A percentile compares a stretch with the other conserved stretches of the same genome.
Conservation (phyloP, 2,329 filamentous ascomycete species). For the Raffaelea albimanens region DNA sequence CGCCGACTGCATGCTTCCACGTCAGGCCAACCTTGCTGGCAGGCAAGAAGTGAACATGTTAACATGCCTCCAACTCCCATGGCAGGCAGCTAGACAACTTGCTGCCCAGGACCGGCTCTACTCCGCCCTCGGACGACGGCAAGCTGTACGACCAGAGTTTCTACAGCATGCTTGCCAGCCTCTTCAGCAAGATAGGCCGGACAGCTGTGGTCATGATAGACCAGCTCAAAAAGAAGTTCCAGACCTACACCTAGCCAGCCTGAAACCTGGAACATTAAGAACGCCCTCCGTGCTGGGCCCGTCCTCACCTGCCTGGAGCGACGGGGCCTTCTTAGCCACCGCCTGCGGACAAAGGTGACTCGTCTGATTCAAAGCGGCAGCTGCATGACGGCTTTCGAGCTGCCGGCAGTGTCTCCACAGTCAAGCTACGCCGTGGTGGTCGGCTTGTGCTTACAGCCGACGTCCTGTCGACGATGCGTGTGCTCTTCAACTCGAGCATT, state of each 20-base stretch:
- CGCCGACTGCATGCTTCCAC: too few species aligned
- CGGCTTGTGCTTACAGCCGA: conserved; percentile 54
- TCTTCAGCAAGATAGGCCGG: conserved; percentile 32
- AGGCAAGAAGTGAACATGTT: too few species aligned
- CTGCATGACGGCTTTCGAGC: conserved; percentile 50
- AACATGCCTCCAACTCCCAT: too few species aligned
- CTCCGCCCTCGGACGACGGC: conserved; percentile 54
- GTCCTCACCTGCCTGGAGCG: conserved; percentile 51
- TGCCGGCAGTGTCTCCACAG: conserved; percentile 18
- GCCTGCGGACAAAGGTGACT: conserved; percentile 49
- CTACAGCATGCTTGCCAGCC: conserved; percentile 51
- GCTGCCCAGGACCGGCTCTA: conserved; percentile 63
- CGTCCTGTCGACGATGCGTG: conserved; percentile 29
- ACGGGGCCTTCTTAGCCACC: conserved; percentile 50
- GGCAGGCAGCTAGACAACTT: too few species aligned
- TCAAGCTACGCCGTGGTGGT: conserved; percentile 27
- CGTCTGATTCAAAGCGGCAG: conserved; percentile 49
- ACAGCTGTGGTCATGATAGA: conserved; percentile 44
- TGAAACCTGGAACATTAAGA: conserved; percentile 58
- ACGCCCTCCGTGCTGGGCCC: conserved; percentile 54
- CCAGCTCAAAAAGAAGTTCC: conserved; percentile 50
- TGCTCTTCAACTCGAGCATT: conserved; percentile 21
- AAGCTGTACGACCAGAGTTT: conserved; percentile 58
- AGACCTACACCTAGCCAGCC: conserved; percentile 48
- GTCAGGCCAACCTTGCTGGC: too few species aligned